Evolutionary conservation across 2,329 filamentous ascomycete species (phyloP).

Genomic region (Hirsutella minnesotensis): DNA sequence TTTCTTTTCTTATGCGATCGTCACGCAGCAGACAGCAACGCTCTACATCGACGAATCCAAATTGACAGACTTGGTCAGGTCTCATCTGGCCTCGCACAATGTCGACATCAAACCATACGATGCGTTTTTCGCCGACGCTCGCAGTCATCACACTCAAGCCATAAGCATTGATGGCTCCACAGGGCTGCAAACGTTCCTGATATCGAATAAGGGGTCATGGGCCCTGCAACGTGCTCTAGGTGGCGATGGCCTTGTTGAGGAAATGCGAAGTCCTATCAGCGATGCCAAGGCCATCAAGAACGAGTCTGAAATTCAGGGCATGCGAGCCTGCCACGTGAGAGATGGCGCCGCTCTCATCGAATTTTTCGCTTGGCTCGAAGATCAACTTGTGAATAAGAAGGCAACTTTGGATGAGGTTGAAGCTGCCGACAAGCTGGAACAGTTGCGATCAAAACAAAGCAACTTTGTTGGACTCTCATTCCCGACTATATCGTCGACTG

Average conservation of each 20-base stretch:
- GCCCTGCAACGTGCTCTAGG: slow-evolving; percentile 78
- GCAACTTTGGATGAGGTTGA: slow-evolving; percentile 73
- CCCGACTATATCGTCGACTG: slow-evolving; percentile 90
- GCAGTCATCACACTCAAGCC: slow-evolving; percentile 34
- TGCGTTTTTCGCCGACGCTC: slow-evolving; percentile 68
- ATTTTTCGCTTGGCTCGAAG: slow-evolving; percentile 94
- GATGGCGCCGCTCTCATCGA: slow-evolving; percentile 85
- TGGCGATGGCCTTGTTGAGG: slow-evolving; percentile 74
- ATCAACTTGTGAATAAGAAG: slow-evolving; percentile 67
- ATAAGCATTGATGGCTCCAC: slow-evolving; percentile 27
- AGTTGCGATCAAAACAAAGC: slow-evolving; percentile 53
- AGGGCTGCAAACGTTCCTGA: slow-evolving; percentile 55
- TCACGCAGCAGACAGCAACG: slow-evolving; percentile 65
- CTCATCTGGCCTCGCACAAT: slow-evolving; percentile 56
- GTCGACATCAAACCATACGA: slow-evolving; percentile 74
- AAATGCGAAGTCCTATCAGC: slow-evolving; percentile 73
- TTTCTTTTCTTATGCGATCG: slow-evolving; percentile 90
- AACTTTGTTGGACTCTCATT: slow-evolving; percentile 87
- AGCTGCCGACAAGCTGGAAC: slow-evolving; percentile 83
- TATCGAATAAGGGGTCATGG: slow-evolving; percentile 89
- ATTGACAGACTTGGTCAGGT: slow-evolving; percentile 53
- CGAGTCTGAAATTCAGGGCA: slow-evolving; percentile 75
- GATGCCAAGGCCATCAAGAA: slow-evolving; percentile 96
- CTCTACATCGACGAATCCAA: slow-evolving; percentile 80
- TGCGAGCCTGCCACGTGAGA: slow-evolving; percentile 86